Conservation (phyloP, 116 monocot species). For the Cymodocea nodosa region DNA sequence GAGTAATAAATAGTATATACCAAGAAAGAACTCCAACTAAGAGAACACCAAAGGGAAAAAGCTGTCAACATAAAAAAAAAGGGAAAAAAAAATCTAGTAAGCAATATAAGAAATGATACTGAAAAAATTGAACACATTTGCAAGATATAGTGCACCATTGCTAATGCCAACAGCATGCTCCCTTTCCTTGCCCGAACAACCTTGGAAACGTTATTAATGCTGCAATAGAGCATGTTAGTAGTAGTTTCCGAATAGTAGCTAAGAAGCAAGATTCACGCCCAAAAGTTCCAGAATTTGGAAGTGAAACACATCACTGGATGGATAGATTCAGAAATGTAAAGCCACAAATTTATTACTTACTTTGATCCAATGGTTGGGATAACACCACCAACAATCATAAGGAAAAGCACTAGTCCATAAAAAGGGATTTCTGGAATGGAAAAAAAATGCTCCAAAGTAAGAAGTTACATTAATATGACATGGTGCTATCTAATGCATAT, state of each 20-base stretch:
- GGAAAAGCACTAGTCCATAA: constrained; percentile 53
- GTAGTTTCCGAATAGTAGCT: not conserved
- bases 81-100: no score
- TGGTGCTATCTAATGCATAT: not conserved
- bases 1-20: constrained; percentile 22
- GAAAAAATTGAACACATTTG: no score
- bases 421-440: constrained; percentile 65
- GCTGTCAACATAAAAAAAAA: no score
- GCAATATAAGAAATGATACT: no score
- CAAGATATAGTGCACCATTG: constrained; percentile 49
- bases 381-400: constrained; percentile 71
- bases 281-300: not conserved
- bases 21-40: constrained; percentile 74
- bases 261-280: not conserved
- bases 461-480: not conserved
- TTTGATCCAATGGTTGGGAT: constrained; percentile 81
- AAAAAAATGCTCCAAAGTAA: constrained; percentile 1
- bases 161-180: constrained; percentile 87
- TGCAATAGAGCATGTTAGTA: constrained; percentile 17
- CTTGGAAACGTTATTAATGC: constrained; percentile 68
- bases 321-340: not conserved
- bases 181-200: constrained; percentile 86
- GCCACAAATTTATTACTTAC: constrained; percentile 20
- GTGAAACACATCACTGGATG: not conserved
- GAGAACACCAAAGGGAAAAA: no score